Evolutionary conservation across 2,329 filamentous ascomycete species (phyloP).

Genomic region (Mycosphaerella sp.): DNA sequence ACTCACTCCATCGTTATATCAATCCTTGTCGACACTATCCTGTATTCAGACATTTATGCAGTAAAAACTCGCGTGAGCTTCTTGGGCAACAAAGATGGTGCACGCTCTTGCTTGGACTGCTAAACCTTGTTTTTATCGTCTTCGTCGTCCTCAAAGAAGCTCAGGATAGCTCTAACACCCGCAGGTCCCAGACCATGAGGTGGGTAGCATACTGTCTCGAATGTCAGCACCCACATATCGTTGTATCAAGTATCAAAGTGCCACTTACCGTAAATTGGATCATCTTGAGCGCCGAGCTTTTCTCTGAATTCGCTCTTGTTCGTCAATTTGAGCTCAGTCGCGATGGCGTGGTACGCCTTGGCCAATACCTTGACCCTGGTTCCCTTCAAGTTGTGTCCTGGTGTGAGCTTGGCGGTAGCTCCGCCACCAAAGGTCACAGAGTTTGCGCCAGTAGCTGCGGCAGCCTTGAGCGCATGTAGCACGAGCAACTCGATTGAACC

Average conservation of each 20-base stretch:
- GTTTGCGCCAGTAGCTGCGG: slow-evolving; percentile 53
- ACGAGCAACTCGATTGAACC: slow-evolving; percentile 83
- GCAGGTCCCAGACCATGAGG: slow-evolving; percentile 75
- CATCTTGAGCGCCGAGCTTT: slow-evolving; percentile 80
- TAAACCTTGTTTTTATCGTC: slow-evolving; percentile 22
- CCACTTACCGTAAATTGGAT: slow-evolving; percentile 60
- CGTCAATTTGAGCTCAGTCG: slow-evolving; percentile 73
- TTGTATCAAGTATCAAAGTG: not conserved
- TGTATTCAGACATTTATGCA: not conserved
- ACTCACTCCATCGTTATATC: not conserved
- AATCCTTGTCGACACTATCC: not conserved
- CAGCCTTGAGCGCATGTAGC: slow-evolving; percentile 60
- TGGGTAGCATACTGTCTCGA: slow-evolving; percentile 66
- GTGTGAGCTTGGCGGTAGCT: slow-evolving; percentile 65
- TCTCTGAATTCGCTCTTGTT: slow-evolving; percentile 84
- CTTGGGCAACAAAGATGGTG: not conserved
- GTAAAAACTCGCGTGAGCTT: not conserved
- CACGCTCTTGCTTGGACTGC: not conserved
- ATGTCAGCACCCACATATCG: not conserved
- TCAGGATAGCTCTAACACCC: slow-evolving; percentile 78
- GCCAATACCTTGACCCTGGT: slow-evolving; percentile 74
- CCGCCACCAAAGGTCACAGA: slow-evolving; percentile 83
- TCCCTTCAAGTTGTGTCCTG: slow-evolving; percentile 75
- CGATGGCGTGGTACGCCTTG: slow-evolving; percentile 74
- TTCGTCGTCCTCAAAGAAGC: slow-evolving; percentile 74